Evolutionary conservation across 495 filamentous ascomycete species (phyloP), one percentile per base, ranked within the genome.

Genomic region (Melanomma pulvis-pyrius): DNA sequence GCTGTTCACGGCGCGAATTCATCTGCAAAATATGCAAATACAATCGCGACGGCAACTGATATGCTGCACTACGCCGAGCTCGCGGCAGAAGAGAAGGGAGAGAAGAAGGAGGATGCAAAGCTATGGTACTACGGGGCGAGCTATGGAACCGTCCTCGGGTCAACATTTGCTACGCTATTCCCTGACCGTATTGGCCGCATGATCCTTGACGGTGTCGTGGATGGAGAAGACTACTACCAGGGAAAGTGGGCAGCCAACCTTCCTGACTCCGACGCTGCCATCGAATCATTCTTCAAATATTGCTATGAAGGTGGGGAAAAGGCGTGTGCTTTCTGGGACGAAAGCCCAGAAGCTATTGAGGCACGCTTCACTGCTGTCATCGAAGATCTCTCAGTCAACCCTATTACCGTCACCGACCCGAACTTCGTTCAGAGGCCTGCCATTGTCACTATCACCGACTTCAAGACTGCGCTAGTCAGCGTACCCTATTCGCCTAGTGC

Each of bases 401-500:
- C 78, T 80, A 29, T 75, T 86, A 11, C 65, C 74, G 13, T 69
- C 71, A 19, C 55, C 59, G 19, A 55, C 1, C 9, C 61, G 71
- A 29, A 65, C 8, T 36, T 53, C 15, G 30, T 34, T 5, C 5
- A 12, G 12, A 34, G 5, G 12, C 49, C 59, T n/a, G 19, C 72
- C 32, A 59, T 76, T 11, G 64, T 77, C 41, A 71, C 72, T 11
- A 70, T 60, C 59, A 73, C 61, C 57, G 74, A 75, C 53, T 50
- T 73, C n/a, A 56, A 69, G 52, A 29, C 25, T 47, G 15, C 71
- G 44, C 73, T 87, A 15, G 79, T 84, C 25, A 67, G 63, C 0
- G 65, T 77, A 6, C 71, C 87, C 13, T 92, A 92, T 64, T 75
- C 80, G 25, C 89, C 89, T 0, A 71, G 89, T 13, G 57, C 73